Percentiles rank a stretch among this genome's conserved stretches.
Conservation (phyloP, 2,329 filamentous ascomycete species). For the Metarhizium rileyi region DNA sequence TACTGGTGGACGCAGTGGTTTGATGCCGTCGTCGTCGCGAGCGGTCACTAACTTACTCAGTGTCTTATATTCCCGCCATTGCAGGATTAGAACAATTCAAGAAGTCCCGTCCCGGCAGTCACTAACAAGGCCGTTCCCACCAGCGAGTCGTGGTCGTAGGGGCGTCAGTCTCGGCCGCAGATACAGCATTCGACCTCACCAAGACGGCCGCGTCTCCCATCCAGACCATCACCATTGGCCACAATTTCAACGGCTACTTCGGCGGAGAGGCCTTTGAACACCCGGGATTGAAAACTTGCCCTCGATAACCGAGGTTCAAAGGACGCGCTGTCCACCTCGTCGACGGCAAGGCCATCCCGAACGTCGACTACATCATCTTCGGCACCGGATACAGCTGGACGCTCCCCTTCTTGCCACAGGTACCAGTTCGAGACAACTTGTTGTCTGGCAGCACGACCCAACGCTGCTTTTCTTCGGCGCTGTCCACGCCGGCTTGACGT, state of each 20-base stretch:
- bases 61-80: constrained; percentile 45
- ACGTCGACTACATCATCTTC: constrained; percentile 55
- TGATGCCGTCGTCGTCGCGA: constrained; percentile 51
- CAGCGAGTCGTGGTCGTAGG: constrained; percentile 52
- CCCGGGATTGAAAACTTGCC: constrained; percentile 38
- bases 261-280: constrained; percentile 51
- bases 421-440: constrained; percentile 46
- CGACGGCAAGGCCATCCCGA: constrained; percentile 40
- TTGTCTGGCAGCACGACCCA: constrained; percentile 45
- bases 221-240: constrained; percentile 40
- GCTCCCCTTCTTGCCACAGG: constrained; percentile 46
- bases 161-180: constrained; percentile 54
- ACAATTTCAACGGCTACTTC: constrained; percentile 42
- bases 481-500: constrained; percentile 48
- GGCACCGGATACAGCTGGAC: constrained; percentile 59
- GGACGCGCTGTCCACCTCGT: constrained; percentile 42
- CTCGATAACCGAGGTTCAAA: constrained; percentile 36
- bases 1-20: constrained; percentile 56
- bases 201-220: constrained; percentile 36
- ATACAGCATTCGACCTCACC: constrained; percentile 47
- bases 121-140: too few relatives aligned
- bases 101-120: constrained; percentile 32
- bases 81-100: constrained; percentile 39
- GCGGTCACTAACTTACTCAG: constrained; percentile 50
- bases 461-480: constrained; percentile 50